Conservation (phyloP, 306 rosid species). For the Gynostemma pentaphyllum region DNA sequence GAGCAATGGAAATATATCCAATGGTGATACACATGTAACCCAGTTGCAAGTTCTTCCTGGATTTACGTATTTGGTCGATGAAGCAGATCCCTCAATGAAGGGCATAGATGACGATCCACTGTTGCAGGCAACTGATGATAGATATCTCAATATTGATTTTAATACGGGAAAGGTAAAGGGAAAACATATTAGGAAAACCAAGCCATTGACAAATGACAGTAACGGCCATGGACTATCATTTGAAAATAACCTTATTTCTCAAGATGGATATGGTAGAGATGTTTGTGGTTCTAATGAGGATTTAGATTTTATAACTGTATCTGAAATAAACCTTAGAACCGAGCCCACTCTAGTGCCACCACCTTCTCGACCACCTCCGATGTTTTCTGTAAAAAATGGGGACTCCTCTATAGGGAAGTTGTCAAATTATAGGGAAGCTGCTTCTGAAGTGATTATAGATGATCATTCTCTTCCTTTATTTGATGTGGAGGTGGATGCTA, state of each 20-base stretch:
- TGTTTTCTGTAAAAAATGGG: constrained; percentile 34
- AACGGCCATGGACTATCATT: constrained; percentile 24
- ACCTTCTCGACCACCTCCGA: constrained; percentile 81
- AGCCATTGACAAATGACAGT: constrained; percentile 22
- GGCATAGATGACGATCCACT: constrained; percentile 26
- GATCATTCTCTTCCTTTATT: constrained; percentile 60
- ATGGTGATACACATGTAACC: constrained; percentile 27
- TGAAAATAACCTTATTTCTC: constrained; percentile 27
- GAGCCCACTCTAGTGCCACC: constrained; percentile 78
- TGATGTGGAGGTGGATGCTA: constrained; percentile 76
- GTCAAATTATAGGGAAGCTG: constrained; percentile 21
- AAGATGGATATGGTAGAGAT: constrained; percentile 21
- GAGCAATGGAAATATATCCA: constrained; percentile 20
- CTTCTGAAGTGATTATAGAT: constrained; percentile 33
- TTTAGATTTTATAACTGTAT: constrained; percentile 51
- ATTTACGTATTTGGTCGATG: constrained; percentile 39
- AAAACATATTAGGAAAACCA: constrained; percentile 26
- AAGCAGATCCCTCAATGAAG: constrained; percentile 22
- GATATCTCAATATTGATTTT: constrained; percentile 38
- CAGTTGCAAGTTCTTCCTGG: constrained; percentile 38
- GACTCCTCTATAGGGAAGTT: constrained; percentile 22
- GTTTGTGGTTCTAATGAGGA: constrained; percentile 29
- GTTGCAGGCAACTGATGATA: constrained; percentile 40
- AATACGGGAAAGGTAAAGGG: constrained; percentile 30
- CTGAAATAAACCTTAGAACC: constrained; percentile 77